These are phyloP conservation scores for Carallia brachiata DNA, from an alignment of 345 rosid species.

Conservation along the genomic window DNA sequence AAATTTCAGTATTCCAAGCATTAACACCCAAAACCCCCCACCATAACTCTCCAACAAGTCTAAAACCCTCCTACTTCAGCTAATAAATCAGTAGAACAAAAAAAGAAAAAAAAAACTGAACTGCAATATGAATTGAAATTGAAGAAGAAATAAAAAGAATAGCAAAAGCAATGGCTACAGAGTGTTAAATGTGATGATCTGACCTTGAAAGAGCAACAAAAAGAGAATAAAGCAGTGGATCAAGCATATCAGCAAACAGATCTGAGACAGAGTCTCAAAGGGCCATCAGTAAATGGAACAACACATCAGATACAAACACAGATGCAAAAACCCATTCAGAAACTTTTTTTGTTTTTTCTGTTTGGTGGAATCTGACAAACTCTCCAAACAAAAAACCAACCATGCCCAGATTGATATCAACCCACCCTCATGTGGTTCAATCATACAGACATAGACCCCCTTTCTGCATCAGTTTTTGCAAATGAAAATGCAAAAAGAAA, in stretches of 20 bases:
- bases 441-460: slow-evolving; percentile 41
- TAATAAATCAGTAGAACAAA: neutral
- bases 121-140: slow-evolving; percentile 17
- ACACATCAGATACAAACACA: slow-evolving; percentile 56
- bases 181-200: slow-evolving; percentile 54
- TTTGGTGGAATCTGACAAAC: slow-evolving; percentile 57
- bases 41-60: slow-evolving; percentile 1
- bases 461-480: neutral
- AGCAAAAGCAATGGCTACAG: slow-evolving; percentile 13
- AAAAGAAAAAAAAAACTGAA: slow-evolving; percentile 2
- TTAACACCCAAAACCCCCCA: slow-evolving; percentile 11
- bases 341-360: slow-evolving; percentile 18
- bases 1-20: slow-evolving; percentile 36
- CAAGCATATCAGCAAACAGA: slow-evolving; percentile 59
- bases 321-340: slow-evolving; percentile 35
- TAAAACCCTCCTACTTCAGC: slow-evolving; percentile 18
- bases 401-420: slow-evolving; percentile 32
- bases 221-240: slow-evolving; percentile 54
- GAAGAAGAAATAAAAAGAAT: neutral
- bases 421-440: slow-evolving; percentile 36
- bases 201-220: slow-evolving; percentile 48
- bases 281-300: slow-evolving; percentile 49
- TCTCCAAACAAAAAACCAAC: slow-evolving; percentile 42
- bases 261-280: slow-evolving; percentile 47
- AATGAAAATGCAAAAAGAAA: neutral